Conservation (phyloP, 768 basidiomycete genomes). For the Mycena kentingensis region DNA sequence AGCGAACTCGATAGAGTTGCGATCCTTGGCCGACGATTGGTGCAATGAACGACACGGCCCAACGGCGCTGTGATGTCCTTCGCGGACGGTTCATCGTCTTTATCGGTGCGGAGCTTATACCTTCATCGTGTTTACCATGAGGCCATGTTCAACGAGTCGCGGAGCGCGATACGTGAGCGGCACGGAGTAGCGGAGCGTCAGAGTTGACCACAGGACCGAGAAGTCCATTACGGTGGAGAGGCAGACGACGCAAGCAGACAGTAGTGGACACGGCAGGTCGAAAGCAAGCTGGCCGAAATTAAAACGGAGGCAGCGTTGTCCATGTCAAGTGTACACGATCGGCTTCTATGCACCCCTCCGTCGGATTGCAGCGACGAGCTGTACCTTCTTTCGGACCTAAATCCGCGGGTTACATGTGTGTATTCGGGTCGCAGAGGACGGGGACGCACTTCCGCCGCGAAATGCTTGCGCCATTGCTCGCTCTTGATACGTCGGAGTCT, state of each 20-base stretch:
- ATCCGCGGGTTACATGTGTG: constrained; percentile 15
- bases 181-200: not conserved
- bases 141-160: constrained; percentile 6
- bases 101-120: constrained; percentile 14
- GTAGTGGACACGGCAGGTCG: no score
- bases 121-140: constrained; percentile 26
- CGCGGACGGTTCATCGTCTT: constrained; percentile 9
- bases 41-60: constrained; percentile 4
- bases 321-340: constrained; percentile 11
- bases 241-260: no score
- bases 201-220: no score
- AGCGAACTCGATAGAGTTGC: constrained; percentile 19
- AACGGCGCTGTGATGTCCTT: constrained; percentile 1
- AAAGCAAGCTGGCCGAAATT: constrained; percentile 8
- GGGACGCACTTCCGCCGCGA: constrained; percentile 70
- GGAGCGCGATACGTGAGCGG: not conserved
- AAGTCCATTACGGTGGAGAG: no score
- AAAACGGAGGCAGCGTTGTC: constrained; percentile 1
- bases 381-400: constrained; percentile 85
- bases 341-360: constrained; percentile 62
- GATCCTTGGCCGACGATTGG: constrained; percentile 14
- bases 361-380: constrained; percentile 77
- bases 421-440: constrained; percentile 2
- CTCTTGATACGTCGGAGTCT: constrained; percentile 76
- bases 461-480: constrained; percentile 76